Base-by-base conservation (phyloP, 306 rosid species). In the Sophora flavescens region DNA sequence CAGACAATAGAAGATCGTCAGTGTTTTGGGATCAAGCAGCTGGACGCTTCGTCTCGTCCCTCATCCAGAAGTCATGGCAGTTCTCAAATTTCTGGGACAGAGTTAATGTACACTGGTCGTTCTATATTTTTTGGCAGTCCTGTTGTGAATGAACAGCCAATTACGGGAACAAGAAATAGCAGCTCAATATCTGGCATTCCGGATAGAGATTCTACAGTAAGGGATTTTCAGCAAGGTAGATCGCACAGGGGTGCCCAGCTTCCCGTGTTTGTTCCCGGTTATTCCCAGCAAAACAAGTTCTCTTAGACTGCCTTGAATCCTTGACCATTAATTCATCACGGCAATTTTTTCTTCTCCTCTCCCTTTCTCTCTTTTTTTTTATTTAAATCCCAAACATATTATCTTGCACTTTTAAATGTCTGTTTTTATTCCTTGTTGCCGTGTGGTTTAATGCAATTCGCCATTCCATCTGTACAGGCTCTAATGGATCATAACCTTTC, bases 1-100 rank as follows among this genome's bases (percentile, higher is more conserved):
- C 81, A 58, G 91, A 85, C 52, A 84, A 83, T 56, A 68, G 51
- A 50, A 82, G 89, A 77, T 79, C 94, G 1, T 85, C 90, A 0
- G 95, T 89, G 44, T 83, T 82, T 73, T 92, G 97, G 97, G 93
- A 90, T 86, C 96, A 82, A 75, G 96, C 83, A 72, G 97, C 96
- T 0, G 97, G 96, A 8, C 96, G 93, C 14, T 92, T 84, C 75
- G 90, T 89, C 44, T 86, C 93, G 7, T 76, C 88, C 88, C 9
- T 80, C 97, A 8, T 84, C 93, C 13, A 85, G 87, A 73, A 80
- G 66, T 38, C 74, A 65, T 13, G 83, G 83, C 70, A 77, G 83
- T 62, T 79, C 88, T 77, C 93, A 86, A 52, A 67, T 48, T 68
- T 38, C 90, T n/a, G 89, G 88, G 68, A 66, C 93, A 44, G 95